These are phyloP conservation scores for Sistotremastrum suecicum DNA, from an alignment of 768 basidiomycete species.

Conservation along the genomic window DNA sequence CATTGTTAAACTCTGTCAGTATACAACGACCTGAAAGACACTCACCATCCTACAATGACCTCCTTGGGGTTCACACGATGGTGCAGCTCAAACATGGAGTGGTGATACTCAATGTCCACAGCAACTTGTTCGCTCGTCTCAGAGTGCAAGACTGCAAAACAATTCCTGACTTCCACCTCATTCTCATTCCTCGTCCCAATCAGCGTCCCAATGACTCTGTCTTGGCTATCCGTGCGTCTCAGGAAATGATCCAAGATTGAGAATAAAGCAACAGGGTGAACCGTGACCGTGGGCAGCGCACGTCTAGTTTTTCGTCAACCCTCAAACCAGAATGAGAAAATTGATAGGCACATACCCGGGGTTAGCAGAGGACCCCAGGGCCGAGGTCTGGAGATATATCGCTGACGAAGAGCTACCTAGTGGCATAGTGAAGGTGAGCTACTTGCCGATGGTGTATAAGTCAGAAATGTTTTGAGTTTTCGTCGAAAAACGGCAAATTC, in stretches of 20 bases:
- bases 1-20: neutral
- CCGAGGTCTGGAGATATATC: conserved; percentile 23
- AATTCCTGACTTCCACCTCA: conserved; percentile 63
- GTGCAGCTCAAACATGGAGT: conserved; percentile 83
- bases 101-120: conserved; percentile 94
- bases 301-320: conserved; percentile 29
- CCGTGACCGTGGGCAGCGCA: conserved; percentile 56
- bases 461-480: conserved; percentile 19
- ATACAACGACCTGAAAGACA: conserved; percentile 5
- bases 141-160: conserved; percentile 87
- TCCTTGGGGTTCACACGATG: conserved; percentile 75
- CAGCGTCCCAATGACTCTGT: conserved; percentile 89
- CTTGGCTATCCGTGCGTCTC: conserved; percentile 65
- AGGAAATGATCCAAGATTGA: conserved; percentile 96
- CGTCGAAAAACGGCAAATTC: conserved; percentile 17
- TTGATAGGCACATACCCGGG: conserved; percentile 19
- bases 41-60: conserved; percentile 89
- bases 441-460: neutral
- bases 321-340: neutral
- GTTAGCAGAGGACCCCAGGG: conserved; percentile 16
- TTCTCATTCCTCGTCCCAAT: conserved; percentile 62
- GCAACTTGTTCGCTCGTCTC: conserved; percentile 89
- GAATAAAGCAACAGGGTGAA: conserved; percentile 88
- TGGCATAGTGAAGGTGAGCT: conserved; percentile 21
- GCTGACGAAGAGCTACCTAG: conserved; percentile 34